A percentile compares a stretch with the other conserved stretches of the same genome.
Conservation (phyloP, 2,329 filamentous ascomycete species). For the Aaosphaeria arxii region DNA sequence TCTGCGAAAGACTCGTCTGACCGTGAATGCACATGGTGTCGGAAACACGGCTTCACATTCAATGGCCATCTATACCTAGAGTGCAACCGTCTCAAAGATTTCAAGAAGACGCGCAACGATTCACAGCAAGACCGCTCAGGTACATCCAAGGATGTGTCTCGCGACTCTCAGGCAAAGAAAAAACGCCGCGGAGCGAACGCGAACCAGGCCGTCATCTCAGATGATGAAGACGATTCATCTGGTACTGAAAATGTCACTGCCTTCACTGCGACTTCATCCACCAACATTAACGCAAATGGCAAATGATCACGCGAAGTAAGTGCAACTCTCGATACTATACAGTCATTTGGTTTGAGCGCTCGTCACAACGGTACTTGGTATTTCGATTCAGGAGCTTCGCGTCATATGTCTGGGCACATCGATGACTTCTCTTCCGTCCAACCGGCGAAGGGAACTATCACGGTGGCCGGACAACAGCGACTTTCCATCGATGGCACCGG, state of each 20-base stretch:
- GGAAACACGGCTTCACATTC: conserved; percentile 3
- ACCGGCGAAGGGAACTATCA: conserved; percentile 1
- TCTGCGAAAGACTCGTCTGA: conserved; percentile 3
- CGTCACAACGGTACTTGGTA: conserved; percentile 1
- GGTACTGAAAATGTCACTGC: neutral
- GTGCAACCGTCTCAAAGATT: conserved; percentile 6
- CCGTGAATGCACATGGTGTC: conserved; percentile 2
- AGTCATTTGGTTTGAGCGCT: too few relatives aligned
- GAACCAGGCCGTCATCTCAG: neutral
- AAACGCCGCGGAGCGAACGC: neutral
- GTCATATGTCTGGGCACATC: conserved; percentile 4
- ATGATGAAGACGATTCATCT: conserved; percentile 1
- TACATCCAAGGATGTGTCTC: too few relatives aligned
- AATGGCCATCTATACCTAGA: conserved; percentile 5
- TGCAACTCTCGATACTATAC: neutral
- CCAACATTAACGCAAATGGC: too few relatives aligned
- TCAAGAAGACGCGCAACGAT: conserved; percentile 1
- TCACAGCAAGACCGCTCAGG: neutral
- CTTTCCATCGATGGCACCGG: conserved; percentile 4
- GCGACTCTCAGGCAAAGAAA: neutral
- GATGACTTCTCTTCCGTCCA: conserved; percentile 6
- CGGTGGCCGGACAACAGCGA: conserved; percentile 1
- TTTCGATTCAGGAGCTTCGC: conserved; percentile 9
- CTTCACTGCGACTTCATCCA: neutral
- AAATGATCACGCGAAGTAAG: too few relatives aligned